Base-by-base conservation (phyloP, 2,329 filamentous ascomycete species). In the Karstenula rhodostoma region DNA sequence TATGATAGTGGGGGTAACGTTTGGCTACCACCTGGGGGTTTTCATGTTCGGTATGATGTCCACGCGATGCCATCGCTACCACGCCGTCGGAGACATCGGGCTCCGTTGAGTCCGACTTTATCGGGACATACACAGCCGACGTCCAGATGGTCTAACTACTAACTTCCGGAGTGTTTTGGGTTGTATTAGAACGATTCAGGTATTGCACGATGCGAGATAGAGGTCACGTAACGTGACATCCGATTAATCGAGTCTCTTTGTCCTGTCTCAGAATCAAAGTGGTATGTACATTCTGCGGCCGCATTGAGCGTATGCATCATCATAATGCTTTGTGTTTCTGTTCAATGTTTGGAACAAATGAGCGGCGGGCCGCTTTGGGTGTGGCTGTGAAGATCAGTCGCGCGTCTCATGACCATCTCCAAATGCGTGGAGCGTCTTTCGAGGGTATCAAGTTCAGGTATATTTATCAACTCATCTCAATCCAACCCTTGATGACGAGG, bases 251-350 rank as follows among this genome's bases (percentile, higher is more conserved):
- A 13, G 32, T 23, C 29, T 48, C 56, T 52, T 58, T 46, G 47
- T 58, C 13, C 17, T n/a, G 42, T 37, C 15, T 23, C 27, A 25
- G 29, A 6, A 35, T 13, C 27, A 25, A 33, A 2, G 27, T 25
- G 42, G 40, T 35, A 33, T 46, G 40, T 42, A 29, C 6, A 12
- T n/a, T 32, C 25, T 12, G 23, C 33, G 33, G 23, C 48, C 47
- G 56, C 47, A 58, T 58, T 52, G 25, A 25, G 56, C 12, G 3
- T 23, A 9, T 10, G 27, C n/a, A 15, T 57, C 56, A 23, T 52
- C 56, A 52, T 58, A 51, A 50, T 33, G 33, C 55, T 44, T 57
- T 50, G 33, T 58, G 25, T 44, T 13, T n/a, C 19, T 25, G 23
- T 9, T 49, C 33, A 29, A 56, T 49, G 17, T 17, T 22, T 42